Conservation (phyloP, 768 basidiomycete genomes). For the Tulasnella sp. region DNA sequence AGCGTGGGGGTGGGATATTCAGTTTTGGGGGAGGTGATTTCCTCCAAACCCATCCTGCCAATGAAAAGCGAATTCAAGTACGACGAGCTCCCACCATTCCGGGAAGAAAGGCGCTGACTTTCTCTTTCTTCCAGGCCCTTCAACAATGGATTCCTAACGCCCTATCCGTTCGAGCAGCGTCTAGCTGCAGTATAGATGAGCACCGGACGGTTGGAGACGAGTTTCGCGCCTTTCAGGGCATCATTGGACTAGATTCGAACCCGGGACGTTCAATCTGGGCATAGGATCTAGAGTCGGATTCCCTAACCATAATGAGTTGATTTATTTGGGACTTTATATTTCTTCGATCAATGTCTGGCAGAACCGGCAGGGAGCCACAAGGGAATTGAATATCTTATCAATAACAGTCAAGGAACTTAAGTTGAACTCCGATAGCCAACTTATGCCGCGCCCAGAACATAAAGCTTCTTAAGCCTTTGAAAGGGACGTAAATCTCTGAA, state of each 20-base stretch:
- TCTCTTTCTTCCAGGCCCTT: slow-evolving; percentile 43
- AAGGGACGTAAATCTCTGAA: not conserved
- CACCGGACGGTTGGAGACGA: not conserved
- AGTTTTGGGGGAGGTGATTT: slow-evolving; percentile 48
- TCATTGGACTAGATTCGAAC: not conserved
- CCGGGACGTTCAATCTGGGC: not conserved
- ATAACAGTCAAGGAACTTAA: not conserved
- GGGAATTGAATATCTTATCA: not conserved
- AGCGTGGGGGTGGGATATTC: slow-evolving; percentile 28
- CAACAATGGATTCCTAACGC: slow-evolving; percentile 56
- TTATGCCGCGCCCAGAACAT: not conserved
- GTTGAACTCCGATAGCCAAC: not conserved
- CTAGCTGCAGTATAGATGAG: not conserved
- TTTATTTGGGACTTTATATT: not conserved
- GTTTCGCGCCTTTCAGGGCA: not conserved
- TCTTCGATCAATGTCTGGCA: not conserved
- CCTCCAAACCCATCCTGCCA: slow-evolving; percentile 76
- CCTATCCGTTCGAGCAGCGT: slow-evolving; percentile 46
- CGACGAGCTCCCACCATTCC: slow-evolving; percentile 28
- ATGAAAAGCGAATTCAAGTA: slow-evolving; percentile 67
- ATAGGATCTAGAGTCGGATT: not conserved
- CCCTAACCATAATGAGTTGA: not conserved
- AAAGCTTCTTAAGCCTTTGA: not conserved
- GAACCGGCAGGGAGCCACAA: not conserved
- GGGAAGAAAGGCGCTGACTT: not conserved